Conservation (phyloP, 768 basidiomycete genomes). For the Lepiota venenata region DNA sequence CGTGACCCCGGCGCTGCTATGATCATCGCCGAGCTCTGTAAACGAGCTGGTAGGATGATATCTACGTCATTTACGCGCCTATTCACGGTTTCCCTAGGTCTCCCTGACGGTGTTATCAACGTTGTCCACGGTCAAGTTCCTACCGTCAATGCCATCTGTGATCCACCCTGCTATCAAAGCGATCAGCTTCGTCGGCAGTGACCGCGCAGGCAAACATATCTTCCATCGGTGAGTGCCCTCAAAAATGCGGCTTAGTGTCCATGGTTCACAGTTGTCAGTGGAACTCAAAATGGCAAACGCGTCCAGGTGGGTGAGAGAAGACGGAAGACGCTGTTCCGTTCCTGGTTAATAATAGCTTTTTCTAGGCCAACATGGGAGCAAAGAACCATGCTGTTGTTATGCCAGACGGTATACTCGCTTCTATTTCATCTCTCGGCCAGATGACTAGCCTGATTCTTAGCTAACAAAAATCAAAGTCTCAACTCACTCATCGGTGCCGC, state of each 20-base stretch:
- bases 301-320: constrained; percentile 53
- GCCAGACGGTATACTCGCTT: constrained; percentile 74
- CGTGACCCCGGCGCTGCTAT: constrained; percentile 96
- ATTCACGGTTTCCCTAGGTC: constrained; percentile 35
- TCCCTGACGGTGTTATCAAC: constrained; percentile 88
- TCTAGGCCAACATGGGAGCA: constrained; percentile 72
- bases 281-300: constrained; percentile 83
- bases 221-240: constrained; percentile 62
- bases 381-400: constrained; percentile 95
- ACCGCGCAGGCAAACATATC: constrained; percentile 91
- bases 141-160: constrained; percentile 93
- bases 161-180: constrained; percentile 89
- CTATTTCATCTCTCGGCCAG: too few species aligned
- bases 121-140: constrained; percentile 87
- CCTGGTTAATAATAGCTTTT: not conserved
- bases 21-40: constrained; percentile 95
- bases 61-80: not conserved
- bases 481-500: constrained; percentile 94
- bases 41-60: constrained; percentile 60
- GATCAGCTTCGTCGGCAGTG: constrained; percentile 95
- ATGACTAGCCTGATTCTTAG: constrained; percentile 37
- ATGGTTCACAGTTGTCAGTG: constrained; percentile 39
- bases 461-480: constrained; percentile 87
- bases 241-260: not conserved
- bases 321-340: not conserved